phyloP scores from a whole-genome alignment of 2,329 filamentous ascomycete genomes.

The Nectriaceae sp. region DNA sequence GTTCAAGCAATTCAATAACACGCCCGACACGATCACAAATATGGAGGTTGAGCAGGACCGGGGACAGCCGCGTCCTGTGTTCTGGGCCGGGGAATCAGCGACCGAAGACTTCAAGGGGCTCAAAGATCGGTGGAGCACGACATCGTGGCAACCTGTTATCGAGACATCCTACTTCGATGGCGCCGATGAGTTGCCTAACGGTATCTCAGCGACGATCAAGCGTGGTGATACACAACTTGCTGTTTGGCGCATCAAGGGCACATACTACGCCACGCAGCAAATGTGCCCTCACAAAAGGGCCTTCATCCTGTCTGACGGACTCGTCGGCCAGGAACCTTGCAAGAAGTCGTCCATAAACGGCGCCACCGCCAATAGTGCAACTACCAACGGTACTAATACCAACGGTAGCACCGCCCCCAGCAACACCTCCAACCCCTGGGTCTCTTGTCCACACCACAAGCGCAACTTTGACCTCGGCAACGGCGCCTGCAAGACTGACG shows the following conservation, averaged over 20 bases:
- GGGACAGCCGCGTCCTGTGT: constrained; percentile 70
- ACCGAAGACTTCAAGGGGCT: constrained; percentile 72
- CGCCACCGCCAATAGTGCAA: too few relatives aligned
- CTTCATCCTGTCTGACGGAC: constrained; percentile 84
- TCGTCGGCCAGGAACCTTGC: constrained; percentile 68
- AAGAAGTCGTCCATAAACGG: constrained; percentile 27
- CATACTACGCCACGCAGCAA: constrained; percentile 84
- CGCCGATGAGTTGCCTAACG: constrained; percentile 65
- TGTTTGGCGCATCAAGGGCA: constrained; percentile 78
- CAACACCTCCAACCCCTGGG: constrained; percentile 59
- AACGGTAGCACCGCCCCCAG: not conserved
- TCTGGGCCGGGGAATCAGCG: constrained; percentile 72
- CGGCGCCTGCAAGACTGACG: constrained; percentile 75
- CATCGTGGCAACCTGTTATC: constrained; percentile 78
- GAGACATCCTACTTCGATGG: constrained; percentile 67
- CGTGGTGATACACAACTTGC: constrained; percentile 87
- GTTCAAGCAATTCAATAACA: constrained; percentile 87
- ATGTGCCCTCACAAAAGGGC: constrained; percentile 94
- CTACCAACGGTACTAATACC: constrained; percentile 33
- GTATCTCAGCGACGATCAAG: constrained; percentile 77
- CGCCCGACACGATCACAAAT: constrained; percentile 65
- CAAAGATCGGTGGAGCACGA: constrained; percentile 59
- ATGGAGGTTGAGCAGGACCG: constrained; percentile 74
- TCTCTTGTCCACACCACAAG: constrained; percentile 88
- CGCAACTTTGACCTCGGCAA: constrained; percentile 78